A percentile compares a stretch with the other conserved stretches of the same genome.
phyloP scores from a whole-genome alignment of 768 basidiomycete species.

The Trametopsis cervina region DNA sequence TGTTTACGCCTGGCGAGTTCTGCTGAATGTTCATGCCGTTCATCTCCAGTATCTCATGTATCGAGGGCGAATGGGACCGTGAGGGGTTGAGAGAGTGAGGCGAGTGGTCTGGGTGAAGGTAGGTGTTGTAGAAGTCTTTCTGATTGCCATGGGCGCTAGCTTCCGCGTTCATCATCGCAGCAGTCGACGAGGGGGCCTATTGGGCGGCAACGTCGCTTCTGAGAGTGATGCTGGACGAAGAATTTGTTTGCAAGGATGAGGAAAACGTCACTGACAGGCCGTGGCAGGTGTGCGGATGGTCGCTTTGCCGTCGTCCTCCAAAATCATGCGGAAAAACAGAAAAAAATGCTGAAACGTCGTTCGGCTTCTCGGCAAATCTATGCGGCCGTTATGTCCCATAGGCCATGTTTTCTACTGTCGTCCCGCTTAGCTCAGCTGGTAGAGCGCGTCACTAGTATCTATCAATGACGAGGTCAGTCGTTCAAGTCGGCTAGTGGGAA shows the following conservation, averaged over 20 bases:
- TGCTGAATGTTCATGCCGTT: conserved; percentile 11
- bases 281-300: no score
- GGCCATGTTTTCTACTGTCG: background rate
- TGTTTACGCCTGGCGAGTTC: conserved; percentile 25
- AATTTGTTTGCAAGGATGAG: background rate
- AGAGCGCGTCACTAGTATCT: conserved; percentile 61
- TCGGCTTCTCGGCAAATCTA: background rate
- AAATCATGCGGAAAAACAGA: no score
- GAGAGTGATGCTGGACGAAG: background rate
- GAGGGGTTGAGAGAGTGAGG: conserved; percentile 13
- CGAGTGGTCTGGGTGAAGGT: conserved; percentile 19
- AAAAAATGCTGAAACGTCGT: background rate
- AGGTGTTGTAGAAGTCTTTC: conserved; percentile 24
- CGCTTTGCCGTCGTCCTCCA: no score
- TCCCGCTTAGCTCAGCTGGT: conserved; percentile 29
- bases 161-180: conserved; percentile 8
- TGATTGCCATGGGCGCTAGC: conserved; percentile 17
- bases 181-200: background rate
- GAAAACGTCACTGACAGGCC: background rate
- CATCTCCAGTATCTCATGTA: conserved; percentile 14
- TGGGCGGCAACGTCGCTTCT: background rate
- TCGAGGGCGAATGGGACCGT: conserved; percentile 11
- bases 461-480: conserved; percentile 66
- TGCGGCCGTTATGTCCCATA: no score
- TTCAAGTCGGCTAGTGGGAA: conserved; percentile 46